Evolutionary conservation across 768 basidiomycete species (phyloP), one percentile per base, ranked within the genome.

Genomic region (Agaricus blazei): DNA sequence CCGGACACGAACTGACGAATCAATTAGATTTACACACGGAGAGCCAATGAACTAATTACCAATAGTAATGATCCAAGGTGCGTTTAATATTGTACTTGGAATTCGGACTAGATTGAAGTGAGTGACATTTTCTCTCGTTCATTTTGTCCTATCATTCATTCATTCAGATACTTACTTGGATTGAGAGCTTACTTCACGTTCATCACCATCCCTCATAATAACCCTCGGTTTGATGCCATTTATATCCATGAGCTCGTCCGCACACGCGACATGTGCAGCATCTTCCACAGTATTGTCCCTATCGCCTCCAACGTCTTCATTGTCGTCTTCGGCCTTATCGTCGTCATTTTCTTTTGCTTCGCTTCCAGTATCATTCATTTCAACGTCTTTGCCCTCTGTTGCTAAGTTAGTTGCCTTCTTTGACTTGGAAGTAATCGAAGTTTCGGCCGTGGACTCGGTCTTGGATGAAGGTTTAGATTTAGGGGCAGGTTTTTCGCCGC

Each of bases 11-110:
- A 48, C 69, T 70, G 40, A 9, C 9, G n/a, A 28, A 27, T 15
- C 31, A 19, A 8, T 45, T 42, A 15, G 45, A 15, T 7, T 4
- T 11, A n/a, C 15, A 36, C 9, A 7, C 4, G 23, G n/a, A 3
- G 7, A 47, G 19, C 38, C 28, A 27, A 31, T 28, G 9, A 45
- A 44, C 15, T 34, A 42, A 62, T 36, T 43, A 67, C 67, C 73
- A 75, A 47, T 72, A 72, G 38, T 70, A 75, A 58, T 75, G 74
- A 60, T 74, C 73, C 60, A 61, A 70, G 24, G 72, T 74, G 41
- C 73, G 61, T 58, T 75, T 74, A 58, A 72, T 54, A 51, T 71
- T 70, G 59, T 63, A 63, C 43, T 51, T 58, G 27, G 67, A 63
- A 36, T 62, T 59, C 12, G 34, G 34, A 50, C 68, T 70, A 47